Base-by-base conservation (phyloP, 345 rosid genomes). In the Rhizophora apiculata region DNA sequence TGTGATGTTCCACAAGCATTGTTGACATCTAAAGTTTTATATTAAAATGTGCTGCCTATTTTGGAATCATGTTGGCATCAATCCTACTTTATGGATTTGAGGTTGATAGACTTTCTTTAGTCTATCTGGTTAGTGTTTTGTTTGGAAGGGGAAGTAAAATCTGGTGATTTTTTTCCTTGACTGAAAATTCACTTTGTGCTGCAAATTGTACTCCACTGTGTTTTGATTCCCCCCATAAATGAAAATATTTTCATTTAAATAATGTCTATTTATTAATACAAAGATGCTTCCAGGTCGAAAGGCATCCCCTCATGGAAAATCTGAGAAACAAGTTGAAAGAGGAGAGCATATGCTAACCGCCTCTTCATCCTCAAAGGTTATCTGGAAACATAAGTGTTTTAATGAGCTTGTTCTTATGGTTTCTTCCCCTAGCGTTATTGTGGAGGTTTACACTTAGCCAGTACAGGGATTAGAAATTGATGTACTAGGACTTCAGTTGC, bases 301-400 rank as follows among this genome's bases (percentile, higher is more conserved):
- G 69, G 55, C 68, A 63, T 77, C 77, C 36, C 43, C 73, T 32
- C 64, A 79, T 63, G 80, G 57, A 70, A 86, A 82, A 69, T 61
- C 80, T 62, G 76, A 70, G 70, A 81, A 75, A 75, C 82, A 86
- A 59, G 79, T 70, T 52, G 87, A 89, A 68, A 78, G 75, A 68
- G 77, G 76, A 73, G 62, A 80, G 54, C 83, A 60, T 74, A 76
- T 85, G 74, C 74, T 70, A 65, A 53, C 78, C 26, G 65, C 83
- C 34, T 72, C 85, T 72, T 43, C 67, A 60, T 71, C 84, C 58
- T 69, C 83, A 34, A 85, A 85, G 89, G 96, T 89, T 70, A 37
- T 72, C 69, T 55, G 60, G 68, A 21, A 51, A 56, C 19, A 68
- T 75, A 53, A 55, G 21, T 19, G 26, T 52, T 67, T 20, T 20